Percentiles rank a stretch among this genome's conserved stretches.
Conservation (phyloP, 2,329 filamentous ascomycete genomes). For the Trichoderma polysporum region DNA sequence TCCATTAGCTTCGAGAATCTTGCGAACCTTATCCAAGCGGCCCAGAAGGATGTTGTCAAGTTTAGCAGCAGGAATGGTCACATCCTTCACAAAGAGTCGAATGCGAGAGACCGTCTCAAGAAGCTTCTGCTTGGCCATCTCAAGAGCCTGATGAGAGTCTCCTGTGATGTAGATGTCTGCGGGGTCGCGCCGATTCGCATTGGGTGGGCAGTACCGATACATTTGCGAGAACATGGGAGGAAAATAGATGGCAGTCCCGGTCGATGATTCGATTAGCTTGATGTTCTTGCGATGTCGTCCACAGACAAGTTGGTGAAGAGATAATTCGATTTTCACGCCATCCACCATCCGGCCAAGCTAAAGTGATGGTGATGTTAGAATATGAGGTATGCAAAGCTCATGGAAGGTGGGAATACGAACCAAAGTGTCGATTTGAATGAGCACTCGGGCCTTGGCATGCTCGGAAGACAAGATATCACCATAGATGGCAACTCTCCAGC, state of each 20-base stretch:
- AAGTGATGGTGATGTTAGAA: constrained; percentile 21
- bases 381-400: neutral
- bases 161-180: constrained; percentile 96
- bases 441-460: constrained; percentile 90
- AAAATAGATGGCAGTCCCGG: constrained; percentile 97
- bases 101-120: constrained; percentile 79
- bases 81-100: constrained; percentile 88
- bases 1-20: constrained; percentile 95
- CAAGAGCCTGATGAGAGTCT: constrained; percentile 78
- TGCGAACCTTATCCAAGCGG: constrained; percentile 92
- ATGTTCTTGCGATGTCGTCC: constrained; percentile 96
- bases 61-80: constrained; percentile 84
- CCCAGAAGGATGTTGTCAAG: constrained; percentile 91
- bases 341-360: constrained; percentile 75
- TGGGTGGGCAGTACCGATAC: constrained; percentile 83
- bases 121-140: constrained; percentile 85
- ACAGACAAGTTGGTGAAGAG: constrained; percentile 87
- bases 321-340: constrained; percentile 76
- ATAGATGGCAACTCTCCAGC: constrained; percentile 90
- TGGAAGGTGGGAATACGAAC: constrained; percentile 45
- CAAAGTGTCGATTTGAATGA: constrained; percentile 97
- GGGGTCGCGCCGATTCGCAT: constrained; percentile 77
- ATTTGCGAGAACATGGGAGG: constrained; percentile 90
- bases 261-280: constrained; percentile 93
- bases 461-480: constrained; percentile 94